A percentile compares a stretch with the other conserved stretches of the same genome.
phyloP scores from a whole-genome alignment of 2,329 filamentous ascomycete genomes.

The Leptodontidium sp. region DNA sequence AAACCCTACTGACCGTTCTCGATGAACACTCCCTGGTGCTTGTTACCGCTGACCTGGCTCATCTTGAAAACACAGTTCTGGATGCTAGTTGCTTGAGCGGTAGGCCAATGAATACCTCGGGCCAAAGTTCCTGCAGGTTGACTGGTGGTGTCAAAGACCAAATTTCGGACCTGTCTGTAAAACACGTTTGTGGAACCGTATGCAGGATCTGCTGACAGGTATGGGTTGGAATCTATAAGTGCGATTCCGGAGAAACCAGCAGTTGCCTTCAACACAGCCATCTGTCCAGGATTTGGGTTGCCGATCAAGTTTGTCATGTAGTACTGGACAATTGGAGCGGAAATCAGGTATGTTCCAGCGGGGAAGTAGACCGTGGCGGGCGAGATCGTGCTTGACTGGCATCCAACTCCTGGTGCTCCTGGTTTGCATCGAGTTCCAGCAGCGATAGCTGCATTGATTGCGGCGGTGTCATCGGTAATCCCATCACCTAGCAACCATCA shows the following conservation, averaged over 20 bases:
- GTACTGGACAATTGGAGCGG: constrained; percentile 32
- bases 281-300: constrained; percentile 41
- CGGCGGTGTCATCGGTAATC: constrained; percentile 79
- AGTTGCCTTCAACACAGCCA: constrained; percentile 78
- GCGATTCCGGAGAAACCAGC: constrained; percentile 81
- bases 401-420: constrained; percentile 50
- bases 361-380: constrained; percentile 47
- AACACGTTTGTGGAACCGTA: constrained; percentile 79
- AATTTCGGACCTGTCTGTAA: constrained; percentile 70
- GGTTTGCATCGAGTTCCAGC: constrained; percentile 49
- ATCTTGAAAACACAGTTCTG: constrained; percentile 70
- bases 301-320: constrained; percentile 42
- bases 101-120: constrained; percentile 60
- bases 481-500: constrained; percentile 54
- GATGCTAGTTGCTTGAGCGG: constrained; percentile 63
- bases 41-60: constrained; percentile 53
- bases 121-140: constrained; percentile 41
- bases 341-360: constrained; percentile 38
- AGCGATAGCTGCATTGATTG: constrained; percentile 71
- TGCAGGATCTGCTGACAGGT: constrained; percentile 57
- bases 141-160: constrained; percentile 64
- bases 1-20: constrained; percentile 54
- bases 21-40: constrained; percentile 67
- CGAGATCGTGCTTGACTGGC: constrained; percentile 55
- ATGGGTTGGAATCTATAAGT: constrained; percentile 86